A percentile compares a stretch with the other conserved stretches of the same genome.
phyloP scores from a whole-genome alignment of 73 alveolate species.

The Tetrahymena malaccensis region DNA sequence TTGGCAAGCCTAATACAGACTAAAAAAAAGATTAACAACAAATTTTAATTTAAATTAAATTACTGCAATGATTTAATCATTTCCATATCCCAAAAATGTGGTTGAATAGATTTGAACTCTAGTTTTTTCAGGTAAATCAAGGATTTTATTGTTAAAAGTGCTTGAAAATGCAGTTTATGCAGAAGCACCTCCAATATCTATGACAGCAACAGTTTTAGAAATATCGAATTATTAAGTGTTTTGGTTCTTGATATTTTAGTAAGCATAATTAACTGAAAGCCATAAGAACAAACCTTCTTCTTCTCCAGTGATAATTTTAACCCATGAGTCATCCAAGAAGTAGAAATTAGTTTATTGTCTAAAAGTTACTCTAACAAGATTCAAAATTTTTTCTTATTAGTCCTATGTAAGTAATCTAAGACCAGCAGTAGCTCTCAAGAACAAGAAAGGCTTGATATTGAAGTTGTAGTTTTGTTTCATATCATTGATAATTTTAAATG shows the following conservation, averaged over 20 bases:
- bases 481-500: background rate
- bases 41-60: no score
- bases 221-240: background rate
- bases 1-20: background rate
- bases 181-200: background rate
- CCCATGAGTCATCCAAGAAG: background rate
- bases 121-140: background rate
- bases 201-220: background rate
- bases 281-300: background rate
- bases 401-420: background rate
- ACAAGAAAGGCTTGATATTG: background rate
- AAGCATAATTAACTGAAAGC: background rate
- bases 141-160: background rate
- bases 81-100: background rate
- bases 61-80: background rate
- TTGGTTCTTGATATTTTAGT: background rate
- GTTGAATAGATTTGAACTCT: background rate
- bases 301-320: background rate
- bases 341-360: background rate
- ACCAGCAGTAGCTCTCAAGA: background rate
- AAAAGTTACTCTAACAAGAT: background rate
- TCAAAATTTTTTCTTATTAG: background rate
- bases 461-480: background rate
- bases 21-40: no score
- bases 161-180: background rate